These are phyloP conservation scores for Suillus tomentosus DNA, from an alignment of 768 basidiomycete species.

Conservation along the genomic window DNA sequence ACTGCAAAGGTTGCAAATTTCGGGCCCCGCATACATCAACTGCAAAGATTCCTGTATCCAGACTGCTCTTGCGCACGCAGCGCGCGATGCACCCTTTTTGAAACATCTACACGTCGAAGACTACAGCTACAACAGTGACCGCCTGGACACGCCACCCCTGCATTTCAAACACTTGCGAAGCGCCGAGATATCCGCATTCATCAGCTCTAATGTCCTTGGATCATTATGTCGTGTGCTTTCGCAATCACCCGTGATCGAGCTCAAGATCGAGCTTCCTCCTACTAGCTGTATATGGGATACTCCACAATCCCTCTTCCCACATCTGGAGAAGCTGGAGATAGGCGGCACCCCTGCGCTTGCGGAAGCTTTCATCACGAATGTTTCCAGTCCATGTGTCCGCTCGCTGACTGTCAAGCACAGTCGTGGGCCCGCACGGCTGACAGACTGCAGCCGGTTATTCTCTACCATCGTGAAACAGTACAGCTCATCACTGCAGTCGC, in stretches of 20 bases:
- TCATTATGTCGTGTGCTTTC: conserved; percentile 4
- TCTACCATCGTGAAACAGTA: conserved; percentile 1
- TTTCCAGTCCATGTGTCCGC: background rate
- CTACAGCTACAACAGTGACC: conserved; percentile 7
- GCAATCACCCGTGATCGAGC: conserved; percentile 8
- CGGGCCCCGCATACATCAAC: conserved; percentile 17
- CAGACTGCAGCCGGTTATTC: conserved; percentile 1
- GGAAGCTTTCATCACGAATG: background rate
- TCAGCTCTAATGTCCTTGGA: conserved; percentile 2
- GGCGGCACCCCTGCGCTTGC: background rate
- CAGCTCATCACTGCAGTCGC: background rate
- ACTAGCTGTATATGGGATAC: conserved; percentile 3
- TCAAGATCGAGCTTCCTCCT: conserved; percentile 8
- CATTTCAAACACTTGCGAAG: conserved; percentile 8
- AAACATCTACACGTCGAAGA: conserved; percentile 14
- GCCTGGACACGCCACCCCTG: background rate
- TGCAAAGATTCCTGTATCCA: conserved; percentile 19
- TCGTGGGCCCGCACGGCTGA: conserved; percentile 5
- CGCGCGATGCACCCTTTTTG: conserved; percentile 17
- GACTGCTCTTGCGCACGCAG: conserved; percentile 19
- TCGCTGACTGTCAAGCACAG: conserved; percentile 3
- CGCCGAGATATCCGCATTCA: conserved; percentile 4
- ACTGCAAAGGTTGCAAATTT: conserved; percentile 15
- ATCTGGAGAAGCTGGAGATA: conserved; percentile 3
- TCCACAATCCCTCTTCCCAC: background rate